Evolutionary conservation across 75 land plant genomes (phyloP).

Genomic region (Cryptomeria japonica): DNA sequence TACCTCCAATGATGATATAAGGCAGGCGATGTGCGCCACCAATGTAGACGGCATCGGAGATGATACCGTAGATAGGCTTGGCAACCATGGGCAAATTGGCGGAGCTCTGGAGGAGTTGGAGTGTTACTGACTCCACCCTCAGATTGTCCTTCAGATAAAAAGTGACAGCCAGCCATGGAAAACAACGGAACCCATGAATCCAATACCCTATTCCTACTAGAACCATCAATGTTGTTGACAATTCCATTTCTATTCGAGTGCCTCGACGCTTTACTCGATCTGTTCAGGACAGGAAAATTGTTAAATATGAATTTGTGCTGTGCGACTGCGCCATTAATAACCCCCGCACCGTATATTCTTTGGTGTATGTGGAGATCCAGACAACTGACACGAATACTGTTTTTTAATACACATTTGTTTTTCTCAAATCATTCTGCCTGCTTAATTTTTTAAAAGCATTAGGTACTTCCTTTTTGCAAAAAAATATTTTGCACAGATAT

Average conservation of each 20-base stretch:
- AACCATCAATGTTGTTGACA: conserved; percentile 9
- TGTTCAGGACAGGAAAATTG: background rate
- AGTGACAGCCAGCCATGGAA: conserved; percentile 80
- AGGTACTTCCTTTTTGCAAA: too few species aligned
- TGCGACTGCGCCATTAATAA: background rate
- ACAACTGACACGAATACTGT: too few species aligned
- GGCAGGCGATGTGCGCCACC: conserved; percentile 76
- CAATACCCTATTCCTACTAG: conserved; percentile 67
- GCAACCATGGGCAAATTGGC: conserved; percentile 92
- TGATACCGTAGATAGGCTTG: conserved; percentile 84
- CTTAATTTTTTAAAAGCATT: too few species aligned
- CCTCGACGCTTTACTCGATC: background rate
- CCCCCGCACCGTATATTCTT: too few species aligned
- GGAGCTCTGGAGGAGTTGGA: conserved; percentile 69
- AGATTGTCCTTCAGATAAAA: conserved; percentile 70
- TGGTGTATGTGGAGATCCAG: too few species aligned
- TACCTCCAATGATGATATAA: conserved; percentile 86
- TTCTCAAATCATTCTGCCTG: too few species aligned
- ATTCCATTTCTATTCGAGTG: background rate
- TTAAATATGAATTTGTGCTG: background rate
- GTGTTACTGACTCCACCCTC: conserved; percentile 61
- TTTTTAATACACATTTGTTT: too few species aligned
- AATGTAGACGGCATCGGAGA: conserved; percentile 84
- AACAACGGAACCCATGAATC: conserved; percentile 88
- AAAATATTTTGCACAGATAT: too few species aligned